Evolutionary conservation across 192 early-diverging fungal species (phyloP), one percentile per base, ranked within the genome.

Genomic region (Coemansia erecta): DNA sequence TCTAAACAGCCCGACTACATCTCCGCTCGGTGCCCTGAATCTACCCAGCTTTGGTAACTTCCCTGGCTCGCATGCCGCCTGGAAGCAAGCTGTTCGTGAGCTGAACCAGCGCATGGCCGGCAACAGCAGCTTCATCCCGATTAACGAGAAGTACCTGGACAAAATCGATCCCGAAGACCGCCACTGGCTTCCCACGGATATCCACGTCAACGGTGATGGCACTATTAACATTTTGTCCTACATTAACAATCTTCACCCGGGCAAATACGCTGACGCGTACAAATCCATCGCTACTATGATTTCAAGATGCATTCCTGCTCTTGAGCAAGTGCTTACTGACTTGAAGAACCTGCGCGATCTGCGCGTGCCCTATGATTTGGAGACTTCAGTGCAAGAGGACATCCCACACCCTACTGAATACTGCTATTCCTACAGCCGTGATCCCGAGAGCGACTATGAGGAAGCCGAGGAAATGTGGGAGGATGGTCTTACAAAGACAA

Each of bases 291-390:
- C 47, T 9, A 49, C 5, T 21, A 26, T 49, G 3, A 18, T 49
- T 0, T 7, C 47, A 49, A 49, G 15, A 8, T 13, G 21, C 10
- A 2, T 49, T 49, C 47, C 47, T 4, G 21, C 14, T 4, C 47
- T 49, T 9, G 47, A 49, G 22, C 47, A 49, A 9, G 22, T 23
- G 0, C 12, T 49, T 9, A 49, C 47, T 10, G 47, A 49, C 47
- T 49, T 11, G 45, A 21, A 47, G 45, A 11, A 47, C 21, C 13
- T n/a, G 8, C n/a, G 45, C 45, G 17, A 47, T 18, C 18, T 47
- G 45, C 45, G 45, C 17, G 17, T 47, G 17, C 45, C 45, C 15
- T 47, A 59, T 72, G 44, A 71, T 77, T 4, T 4, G 4, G 26
- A 26, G 4, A 4, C 26, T 26, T 26, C n/a, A n/a, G n/a, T n/a